Evolutionary conservation across 2,329 filamentous ascomycete species (phyloP).

Genomic region (Diaporthe citri): DNA sequence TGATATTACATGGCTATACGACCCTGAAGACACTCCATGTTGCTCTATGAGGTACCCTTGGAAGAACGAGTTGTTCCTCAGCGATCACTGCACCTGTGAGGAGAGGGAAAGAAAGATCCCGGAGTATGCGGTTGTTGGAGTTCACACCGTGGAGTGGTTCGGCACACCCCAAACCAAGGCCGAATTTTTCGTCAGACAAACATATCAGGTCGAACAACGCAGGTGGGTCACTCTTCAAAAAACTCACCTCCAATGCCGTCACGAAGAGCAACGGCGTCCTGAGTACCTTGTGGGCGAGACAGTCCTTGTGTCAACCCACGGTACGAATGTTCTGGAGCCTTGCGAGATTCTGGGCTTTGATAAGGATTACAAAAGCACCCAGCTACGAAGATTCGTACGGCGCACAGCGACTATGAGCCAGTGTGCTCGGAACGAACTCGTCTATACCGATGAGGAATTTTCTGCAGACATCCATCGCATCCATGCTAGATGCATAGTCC

Average conservation of each 20-base stretch:
- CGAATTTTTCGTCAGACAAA: slow-evolving; percentile 78
- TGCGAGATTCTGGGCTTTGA: slow-evolving; percentile 65
- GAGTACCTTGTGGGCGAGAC: slow-evolving; percentile 69
- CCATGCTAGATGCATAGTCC: slow-evolving; percentile 69
- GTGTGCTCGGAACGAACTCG: slow-evolving; percentile 68
- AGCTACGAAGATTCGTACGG: slow-evolving; percentile 67
- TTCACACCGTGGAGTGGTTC: slow-evolving; percentile 71
- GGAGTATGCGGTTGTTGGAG: slow-evolving; percentile 67
- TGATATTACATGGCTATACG: slow-evolving; percentile 81
- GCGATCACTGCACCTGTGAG: slow-evolving; percentile 80
- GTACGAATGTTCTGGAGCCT: slow-evolving; percentile 64
- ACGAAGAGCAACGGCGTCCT: slow-evolving; percentile 40
- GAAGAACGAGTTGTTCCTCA: slow-evolving; percentile 81
- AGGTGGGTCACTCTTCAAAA: slow-evolving; percentile 71
- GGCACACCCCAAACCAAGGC: slow-evolving; percentile 58
- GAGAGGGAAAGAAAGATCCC: slow-evolving; percentile 56
- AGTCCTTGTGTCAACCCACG: slow-evolving; percentile 60
- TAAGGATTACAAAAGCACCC: slow-evolving; percentile 49
- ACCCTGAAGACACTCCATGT: slow-evolving; percentile 78
- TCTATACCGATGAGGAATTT: slow-evolving; percentile 64
- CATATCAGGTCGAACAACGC: slow-evolving; percentile 71
- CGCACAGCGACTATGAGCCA: slow-evolving; percentile 55
- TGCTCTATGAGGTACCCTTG: slow-evolving; percentile 76
- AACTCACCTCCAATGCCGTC: slow-evolving; percentile 68
- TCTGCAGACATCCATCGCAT: slow-evolving; percentile 57